phyloP scores from a whole-genome alignment of 2,329 filamentous ascomycete genomes.

The Alternaria panax region DNA sequence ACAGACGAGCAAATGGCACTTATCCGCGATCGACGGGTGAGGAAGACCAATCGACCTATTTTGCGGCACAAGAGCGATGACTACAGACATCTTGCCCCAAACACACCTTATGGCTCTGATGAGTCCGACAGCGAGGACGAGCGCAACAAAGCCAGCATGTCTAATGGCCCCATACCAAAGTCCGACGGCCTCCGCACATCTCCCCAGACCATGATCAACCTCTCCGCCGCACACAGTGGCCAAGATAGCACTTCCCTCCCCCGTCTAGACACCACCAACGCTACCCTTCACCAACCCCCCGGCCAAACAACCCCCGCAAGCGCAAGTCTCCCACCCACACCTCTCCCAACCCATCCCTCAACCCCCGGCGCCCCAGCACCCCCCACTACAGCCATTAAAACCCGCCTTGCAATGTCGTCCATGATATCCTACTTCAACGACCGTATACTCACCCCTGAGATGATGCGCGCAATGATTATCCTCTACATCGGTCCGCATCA shows the following conservation, averaged over 20 bases:
- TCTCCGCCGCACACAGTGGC: constrained; percentile 50
- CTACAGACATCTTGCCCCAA: constrained; percentile 80
- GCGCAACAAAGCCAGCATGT: constrained; percentile 18
- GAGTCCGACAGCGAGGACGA: constrained; percentile 67
- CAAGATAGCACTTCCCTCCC: constrained; percentile 35
- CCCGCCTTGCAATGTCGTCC: constrained; percentile 90
- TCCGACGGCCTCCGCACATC: constrained; percentile 40
- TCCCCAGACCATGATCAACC: constrained; percentile 46
- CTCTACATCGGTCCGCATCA: constrained; percentile 94
- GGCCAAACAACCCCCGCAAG: constrained; percentile 25
- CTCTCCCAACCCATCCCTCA: constrained; percentile 22
- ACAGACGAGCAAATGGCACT: constrained; percentile 96
- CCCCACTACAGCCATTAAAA: constrained; percentile 66
- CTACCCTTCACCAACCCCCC: constrained; percentile 28
- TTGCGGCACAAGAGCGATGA: constrained; percentile 86
- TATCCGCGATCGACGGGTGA: constrained; percentile 81
- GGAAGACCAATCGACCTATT: constrained; percentile 79
- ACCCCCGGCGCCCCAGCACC: constrained; percentile 38
- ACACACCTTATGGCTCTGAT: constrained; percentile 82
- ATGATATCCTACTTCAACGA: constrained; percentile 99
- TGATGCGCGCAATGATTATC: constrained; percentile 99
- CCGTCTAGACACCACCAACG: constrained; percentile 27
- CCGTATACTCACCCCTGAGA: constrained; percentile 90
- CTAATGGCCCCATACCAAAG: constrained; percentile 20
- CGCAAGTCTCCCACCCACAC: constrained; percentile 27